Evolutionary conservation across 108 stramenopile genomes (phyloP).

Genomic region (Nitzschia inconspicua): DNA sequence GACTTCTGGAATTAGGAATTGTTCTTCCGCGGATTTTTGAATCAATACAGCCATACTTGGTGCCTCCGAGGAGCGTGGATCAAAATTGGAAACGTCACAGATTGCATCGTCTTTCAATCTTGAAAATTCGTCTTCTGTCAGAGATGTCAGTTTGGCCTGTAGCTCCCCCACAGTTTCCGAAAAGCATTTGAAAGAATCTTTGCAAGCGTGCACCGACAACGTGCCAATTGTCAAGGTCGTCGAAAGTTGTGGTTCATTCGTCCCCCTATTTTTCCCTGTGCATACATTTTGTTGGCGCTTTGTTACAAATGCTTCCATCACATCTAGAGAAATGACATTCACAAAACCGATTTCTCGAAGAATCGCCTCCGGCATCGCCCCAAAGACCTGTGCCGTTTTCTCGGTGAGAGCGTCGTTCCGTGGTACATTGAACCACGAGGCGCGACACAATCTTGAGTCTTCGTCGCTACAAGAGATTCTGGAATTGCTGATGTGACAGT

Average conservation of each 20-base stretch:
- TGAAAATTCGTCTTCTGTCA: slow-evolving; percentile 44
- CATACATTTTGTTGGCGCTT: neutral
- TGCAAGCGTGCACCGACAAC: slow-evolving; percentile 53
- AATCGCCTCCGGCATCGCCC: slow-evolving; percentile 36
- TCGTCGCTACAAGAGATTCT: slow-evolving; percentile 52
- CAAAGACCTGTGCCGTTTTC: slow-evolving; percentile 3
- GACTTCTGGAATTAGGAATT: neutral
- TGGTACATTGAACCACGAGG: slow-evolving; percentile 22
- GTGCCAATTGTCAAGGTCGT: slow-evolving; percentile 49
- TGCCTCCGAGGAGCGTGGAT: neutral
- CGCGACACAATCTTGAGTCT: slow-evolving; percentile 44
- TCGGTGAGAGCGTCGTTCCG: neutral
- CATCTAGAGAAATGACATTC: slow-evolving; percentile 57
- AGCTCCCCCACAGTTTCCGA: slow-evolving; percentile 59
- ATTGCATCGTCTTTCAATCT: neutral
- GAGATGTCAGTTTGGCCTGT: slow-evolving; percentile 41
- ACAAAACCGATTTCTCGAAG: slow-evolving; percentile 57
- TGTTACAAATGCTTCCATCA: slow-evolving; percentile 44
- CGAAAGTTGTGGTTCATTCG: slow-evolving; percentile 38
- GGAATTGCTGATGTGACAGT: slow-evolving; percentile 45
- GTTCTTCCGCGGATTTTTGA: neutral
- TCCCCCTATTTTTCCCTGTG: neutral
- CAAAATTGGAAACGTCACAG: neutral
- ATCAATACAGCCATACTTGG: neutral
- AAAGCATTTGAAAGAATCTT: slow-evolving; percentile 81